Conservation (phyloP, 306 rosid species). For the Vigna trinervia region DNA sequence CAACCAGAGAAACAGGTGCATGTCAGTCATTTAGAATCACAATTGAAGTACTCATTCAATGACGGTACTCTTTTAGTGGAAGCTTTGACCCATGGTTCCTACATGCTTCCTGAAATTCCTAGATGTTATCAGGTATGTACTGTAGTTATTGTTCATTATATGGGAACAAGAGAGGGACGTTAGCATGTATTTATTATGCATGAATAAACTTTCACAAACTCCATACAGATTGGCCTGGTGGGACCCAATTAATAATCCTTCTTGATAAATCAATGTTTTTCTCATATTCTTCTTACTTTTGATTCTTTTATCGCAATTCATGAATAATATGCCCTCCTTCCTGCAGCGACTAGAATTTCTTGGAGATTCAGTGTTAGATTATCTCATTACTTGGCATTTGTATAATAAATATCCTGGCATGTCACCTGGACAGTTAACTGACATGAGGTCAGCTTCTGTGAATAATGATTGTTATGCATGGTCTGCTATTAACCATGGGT, state of each 20-base stretch:
- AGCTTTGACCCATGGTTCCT: slow-evolving; percentile 94
- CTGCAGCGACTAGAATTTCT: slow-evolving; percentile 82
- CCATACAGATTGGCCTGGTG: neutral
- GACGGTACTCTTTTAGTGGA: slow-evolving; percentile 73
- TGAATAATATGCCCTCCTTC: slow-evolving; percentile 30
- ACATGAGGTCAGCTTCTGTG: slow-evolving; percentile 81
- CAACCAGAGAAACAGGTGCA: slow-evolving; percentile 57
- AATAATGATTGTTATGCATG: slow-evolving; percentile 79
- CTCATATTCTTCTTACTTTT: neutral
- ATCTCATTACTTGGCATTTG: slow-evolving; percentile 67
- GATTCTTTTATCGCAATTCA: slow-evolving; percentile 8
- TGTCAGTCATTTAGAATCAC: slow-evolving; percentile 55
- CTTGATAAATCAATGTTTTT: slow-evolving; percentile 16
- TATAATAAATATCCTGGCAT: slow-evolving; percentile 64
- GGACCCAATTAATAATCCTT: neutral
- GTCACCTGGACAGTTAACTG: slow-evolving; percentile 75
- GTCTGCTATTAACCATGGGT: slow-evolving; percentile 61
- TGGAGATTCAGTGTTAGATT: slow-evolving; percentile 79
- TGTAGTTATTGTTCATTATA: slow-evolving; percentile 20
- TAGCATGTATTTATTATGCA: neutral
- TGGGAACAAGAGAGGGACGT: neutral
- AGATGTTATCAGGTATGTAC: slow-evolving; percentile 81
- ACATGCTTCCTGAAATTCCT: slow-evolving; percentile 84
- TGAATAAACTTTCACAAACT: neutral
- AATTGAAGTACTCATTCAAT: slow-evolving; percentile 64